A percentile compares a stretch with the other conserved stretches of the same genome.
Evolutionary conservation across 164 flowering plant species (phyloP).

Genomic region (Buxus sempervirens): DNA sequence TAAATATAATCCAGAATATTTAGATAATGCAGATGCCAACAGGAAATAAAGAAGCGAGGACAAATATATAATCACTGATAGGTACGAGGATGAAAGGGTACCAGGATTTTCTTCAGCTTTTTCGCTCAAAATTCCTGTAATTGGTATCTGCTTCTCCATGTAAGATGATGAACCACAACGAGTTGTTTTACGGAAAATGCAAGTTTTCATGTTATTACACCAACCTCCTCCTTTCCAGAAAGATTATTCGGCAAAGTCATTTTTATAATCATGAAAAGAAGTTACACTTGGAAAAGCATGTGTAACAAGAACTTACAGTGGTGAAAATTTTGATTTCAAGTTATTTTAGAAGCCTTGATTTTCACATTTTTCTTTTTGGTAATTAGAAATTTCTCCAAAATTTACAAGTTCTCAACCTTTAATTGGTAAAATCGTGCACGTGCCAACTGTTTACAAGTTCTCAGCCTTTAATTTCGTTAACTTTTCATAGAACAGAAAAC

Average conservation of each 20-base stretch:
- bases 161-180: constrained; percentile 77
- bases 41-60: neutral
- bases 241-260: neutral
- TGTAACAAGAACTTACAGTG: too few relatives aligned
- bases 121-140: constrained; percentile 89
- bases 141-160: constrained; percentile 68
- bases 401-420: too few relatives aligned
- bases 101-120: constrained; percentile 91
- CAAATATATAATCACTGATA: neutral
- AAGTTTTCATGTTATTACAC: constrained; percentile 62
- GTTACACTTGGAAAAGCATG: too few relatives aligned
- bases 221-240: constrained; percentile 86
- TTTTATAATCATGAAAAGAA: neutral
- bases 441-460: too few relatives aligned
- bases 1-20: neutral
- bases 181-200: constrained; percentile 74
- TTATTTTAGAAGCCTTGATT: neutral
- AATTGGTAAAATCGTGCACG: too few relatives aligned
- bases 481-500: too few relatives aligned
- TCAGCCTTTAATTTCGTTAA: too few relatives aligned
- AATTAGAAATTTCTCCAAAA: too few relatives aligned
- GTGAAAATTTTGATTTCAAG: neutral
- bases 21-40: neutral
- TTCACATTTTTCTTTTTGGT: too few relatives aligned
- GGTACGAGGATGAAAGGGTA: constrained; percentile 12